These are phyloP conservation scores for Iris macrosiphon DNA, from an alignment of 106 monocot genomes.

Conservation along the genomic window DNA sequence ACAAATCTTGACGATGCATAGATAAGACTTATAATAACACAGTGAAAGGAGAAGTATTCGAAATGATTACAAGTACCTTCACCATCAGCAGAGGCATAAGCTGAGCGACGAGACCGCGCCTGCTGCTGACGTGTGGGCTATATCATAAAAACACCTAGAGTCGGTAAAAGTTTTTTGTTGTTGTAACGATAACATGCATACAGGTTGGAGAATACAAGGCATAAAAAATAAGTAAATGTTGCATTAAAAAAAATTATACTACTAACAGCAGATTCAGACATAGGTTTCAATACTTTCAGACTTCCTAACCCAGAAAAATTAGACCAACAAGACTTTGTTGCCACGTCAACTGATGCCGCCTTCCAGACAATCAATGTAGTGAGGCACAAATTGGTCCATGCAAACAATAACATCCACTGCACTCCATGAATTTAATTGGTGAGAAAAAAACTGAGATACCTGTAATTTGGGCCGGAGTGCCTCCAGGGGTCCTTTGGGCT, in stretches of 20 bases:
- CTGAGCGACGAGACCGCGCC: constrained; percentile 59
- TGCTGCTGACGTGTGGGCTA: constrained; percentile 93
- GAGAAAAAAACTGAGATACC: constrained; percentile 22
- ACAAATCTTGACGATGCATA: background rate
- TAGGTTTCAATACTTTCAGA: too few species aligned
- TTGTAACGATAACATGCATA: background rate
- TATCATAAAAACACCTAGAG: background rate
- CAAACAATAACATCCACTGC: too few species aligned
- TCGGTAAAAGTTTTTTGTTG: background rate
- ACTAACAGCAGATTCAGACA: too few species aligned
- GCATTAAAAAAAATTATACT: too few species aligned
- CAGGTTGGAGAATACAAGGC: background rate
- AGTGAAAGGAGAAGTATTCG: background rate
- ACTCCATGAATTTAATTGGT: too few species aligned
- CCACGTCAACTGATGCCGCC: too few species aligned
- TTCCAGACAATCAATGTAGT: too few species aligned
- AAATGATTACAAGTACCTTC: constrained; percentile 41
- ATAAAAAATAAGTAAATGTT: too few species aligned
- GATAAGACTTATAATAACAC: too few species aligned
- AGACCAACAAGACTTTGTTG: too few species aligned
- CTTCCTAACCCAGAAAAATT: too few species aligned
- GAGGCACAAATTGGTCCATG: too few species aligned
- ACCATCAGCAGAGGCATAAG: constrained; percentile 62
- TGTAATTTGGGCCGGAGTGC: constrained; percentile 95
- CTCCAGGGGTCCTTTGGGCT: constrained; percentile 88